Conservation (phyloP, 78 protist genomes). For the Dictyostelium capitatum region DNA sequence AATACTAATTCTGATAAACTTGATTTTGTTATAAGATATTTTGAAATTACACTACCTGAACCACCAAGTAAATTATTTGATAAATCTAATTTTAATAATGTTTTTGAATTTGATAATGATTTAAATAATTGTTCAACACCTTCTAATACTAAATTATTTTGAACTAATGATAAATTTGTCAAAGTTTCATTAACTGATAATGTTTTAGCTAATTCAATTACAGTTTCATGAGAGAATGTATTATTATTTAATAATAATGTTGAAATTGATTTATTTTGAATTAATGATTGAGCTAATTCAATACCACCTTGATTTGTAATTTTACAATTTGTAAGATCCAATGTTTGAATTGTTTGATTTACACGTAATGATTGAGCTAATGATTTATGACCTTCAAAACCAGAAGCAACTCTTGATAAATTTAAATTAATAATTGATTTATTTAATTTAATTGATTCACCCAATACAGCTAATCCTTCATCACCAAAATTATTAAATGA, state of each 20-base stretch:
- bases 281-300: slow-evolving; percentile 33
- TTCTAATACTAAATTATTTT: background rate
- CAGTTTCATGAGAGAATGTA: background rate
- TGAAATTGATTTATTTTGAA: slow-evolving; percentile 13
- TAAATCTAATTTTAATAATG: slow-evolving; percentile 20
- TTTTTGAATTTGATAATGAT: background rate
- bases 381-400: slow-evolving; percentile 49
- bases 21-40: background rate
- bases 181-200: background rate
- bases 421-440: slow-evolving; percentile 9
- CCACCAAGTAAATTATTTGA: slow-evolving; percentile 48
- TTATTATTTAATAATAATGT: slow-evolving; percentile 42
- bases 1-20: slow-evolving; percentile 3
- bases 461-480: slow-evolving; percentile 32
- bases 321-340: slow-evolving; percentile 67
- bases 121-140: slow-evolving; percentile 27
- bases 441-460: slow-evolving; percentile 26
- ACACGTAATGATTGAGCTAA: slow-evolving; percentile 22
- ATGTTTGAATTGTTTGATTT: background rate
- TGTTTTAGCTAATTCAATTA: background rate
- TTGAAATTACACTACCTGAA: slow-evolving; percentile 22
- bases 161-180: background rate
- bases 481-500: slow-evolving; percentile 63
- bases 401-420: slow-evolving; percentile 51
- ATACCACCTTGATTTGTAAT: slow-evolving; percentile 59